Evolutionary conservation across 345 rosid species (phyloP), one percentile per base, ranked within the genome.

Genomic region (Ricinus communis): DNA sequence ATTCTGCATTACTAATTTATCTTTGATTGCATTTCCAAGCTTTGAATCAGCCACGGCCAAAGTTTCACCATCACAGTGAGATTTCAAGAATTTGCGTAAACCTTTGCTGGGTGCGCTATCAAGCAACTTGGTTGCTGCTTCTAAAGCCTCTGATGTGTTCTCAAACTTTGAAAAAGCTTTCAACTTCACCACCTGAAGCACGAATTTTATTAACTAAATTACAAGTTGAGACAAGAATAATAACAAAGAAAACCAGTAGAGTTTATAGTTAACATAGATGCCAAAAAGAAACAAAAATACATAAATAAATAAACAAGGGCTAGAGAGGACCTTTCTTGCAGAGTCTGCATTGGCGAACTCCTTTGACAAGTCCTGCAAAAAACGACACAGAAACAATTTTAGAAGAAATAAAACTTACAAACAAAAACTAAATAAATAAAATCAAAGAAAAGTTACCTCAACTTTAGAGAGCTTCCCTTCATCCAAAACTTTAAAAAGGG

Each of bases 21-120:
- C 99, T 76, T 95, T 95, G 57, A 94, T 95, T 0, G 87, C 85
- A 76, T 90, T 90, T 68, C 99, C 97, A 62, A 95, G 97, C 81
- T 90, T 95, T 0, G 98, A 91, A 77, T 91, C 97, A 72, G 92
- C 96, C n/a, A 94, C 95, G 22, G 77, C 99, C 40, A 94, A 69
- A 0, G 72, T 71, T 74, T 94, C 96, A 33, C 90, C 95, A 8
- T 76, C 79, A 70, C 97, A 94, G 62, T 94, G 87, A 16, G 84
- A 69, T 1, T 82, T 82, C 79, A 94, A 75, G 77, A 94, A 94
- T 57, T 94, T 91, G 21, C 97, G 84, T 8, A 91, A 83, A 78
- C 91, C 86, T 66, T 90, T 90, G 84, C 87, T 85, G 5, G 97
- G 81, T 31, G 88, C 36, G 68, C 97, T 83, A 36, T 94, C 97